Evolutionary conservation across 495 filamentous ascomycete species (phyloP), one percentile per base, ranked within the genome.

Genomic region (Staphylotrichum longicolle): DNA sequence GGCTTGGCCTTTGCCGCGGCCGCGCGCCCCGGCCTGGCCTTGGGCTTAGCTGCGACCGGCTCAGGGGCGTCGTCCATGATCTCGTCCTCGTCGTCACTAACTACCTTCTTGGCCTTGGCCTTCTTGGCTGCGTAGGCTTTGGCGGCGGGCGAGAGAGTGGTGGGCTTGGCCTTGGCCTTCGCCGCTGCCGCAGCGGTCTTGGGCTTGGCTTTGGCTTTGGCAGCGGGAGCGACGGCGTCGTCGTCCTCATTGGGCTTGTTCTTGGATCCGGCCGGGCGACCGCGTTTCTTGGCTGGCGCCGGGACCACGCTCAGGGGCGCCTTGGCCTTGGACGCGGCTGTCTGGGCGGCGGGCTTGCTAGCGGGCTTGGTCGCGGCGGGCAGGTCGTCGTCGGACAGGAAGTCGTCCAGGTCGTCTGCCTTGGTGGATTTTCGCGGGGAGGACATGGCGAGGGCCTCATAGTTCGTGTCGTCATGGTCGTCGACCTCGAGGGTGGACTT

Each of bases 391-490:
- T 88, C 87, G 0, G 87, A 85, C 4, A 85, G 60, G 69, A 85
- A 80, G 33, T 80, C 81, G 27, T 91, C 85, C 53, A 77, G 76
- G 75, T 79, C 86, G 76, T 78, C 82, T 69, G 83, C 57, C 78
- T 87, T 71, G 76, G 83, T 55, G 15, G 72, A 68, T 63, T 83
- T 83, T 14, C 74, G 71, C 4, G 81, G 80, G 4, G 80, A 82
- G 9, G 80, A 78, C 69, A 75, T 79, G 41, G 91, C 83, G 40
- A 96, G 82, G 72, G 86, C 88, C 73, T 88, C 89, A 77, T 95
- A 96, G 67, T 96, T 90, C 7, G 91, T 96, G 66, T 93, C 89
- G 64, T 85, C 82, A 54, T 87, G 83, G 54, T 85, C 82, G 49
- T 89, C 86, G 54, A 80, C 70, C 55, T 82, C 80, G 41, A 77